Evolutionary conservation across 345 rosid genomes (phyloP).

Genomic region (Eucalyptus albens): DNA sequence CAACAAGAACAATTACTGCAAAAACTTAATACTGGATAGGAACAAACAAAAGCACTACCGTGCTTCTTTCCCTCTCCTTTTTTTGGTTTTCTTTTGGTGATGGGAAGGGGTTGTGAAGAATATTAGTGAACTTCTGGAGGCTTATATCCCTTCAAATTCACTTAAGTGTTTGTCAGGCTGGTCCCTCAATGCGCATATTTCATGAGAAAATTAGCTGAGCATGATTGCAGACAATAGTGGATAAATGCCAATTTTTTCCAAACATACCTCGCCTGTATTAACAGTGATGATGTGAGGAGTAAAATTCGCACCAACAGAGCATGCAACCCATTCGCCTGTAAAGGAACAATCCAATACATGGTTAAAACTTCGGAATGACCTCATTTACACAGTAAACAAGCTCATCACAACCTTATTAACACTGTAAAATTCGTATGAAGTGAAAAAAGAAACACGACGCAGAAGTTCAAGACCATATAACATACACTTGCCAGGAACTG

Average conservation of each 20-base stretch:
- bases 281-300: constrained; percentile 88
- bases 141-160: neutral
- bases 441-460: neutral
- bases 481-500: neutral
- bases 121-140: neutral
- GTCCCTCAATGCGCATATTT: neutral
- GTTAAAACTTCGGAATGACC: neutral
- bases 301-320: constrained; percentile 88
- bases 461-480: neutral
- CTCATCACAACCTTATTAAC: neutral
- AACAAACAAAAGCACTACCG: neutral
- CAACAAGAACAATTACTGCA: neutral
- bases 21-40: neutral
- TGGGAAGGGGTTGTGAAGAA: neutral
- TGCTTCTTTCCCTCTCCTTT: neutral
- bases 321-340: constrained; percentile 86
- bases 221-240: neutral
- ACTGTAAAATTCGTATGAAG: neutral
- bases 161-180: neutral
- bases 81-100: neutral
- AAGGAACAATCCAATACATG: neutral
- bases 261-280: constrained; percentile 84
- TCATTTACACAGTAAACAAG: neutral
- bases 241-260: neutral
- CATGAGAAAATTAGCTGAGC: neutral